Percentiles rank a stretch among this genome's conserved stretches.
phyloP scores from a whole-genome alignment of 805 yeast species.

The Metschnikowia baotianmanensis region DNA sequence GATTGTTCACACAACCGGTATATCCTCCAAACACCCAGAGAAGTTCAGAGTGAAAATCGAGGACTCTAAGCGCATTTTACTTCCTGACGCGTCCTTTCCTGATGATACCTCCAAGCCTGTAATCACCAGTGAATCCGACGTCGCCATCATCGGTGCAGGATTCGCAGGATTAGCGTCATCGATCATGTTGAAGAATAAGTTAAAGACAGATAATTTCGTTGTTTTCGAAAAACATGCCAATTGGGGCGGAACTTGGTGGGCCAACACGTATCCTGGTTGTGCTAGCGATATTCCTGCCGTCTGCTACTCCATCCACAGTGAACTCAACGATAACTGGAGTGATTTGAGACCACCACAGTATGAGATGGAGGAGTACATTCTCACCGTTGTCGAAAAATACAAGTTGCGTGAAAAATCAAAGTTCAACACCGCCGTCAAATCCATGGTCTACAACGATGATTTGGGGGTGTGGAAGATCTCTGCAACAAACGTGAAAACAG shows the following conservation, averaged over 20 bases:
- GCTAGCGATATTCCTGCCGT: slow-evolving; percentile 45
- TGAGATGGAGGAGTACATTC: slow-evolving; percentile 42
- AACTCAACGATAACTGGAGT: slow-evolving; percentile 37
- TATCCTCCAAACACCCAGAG: slow-evolving; percentile 33
- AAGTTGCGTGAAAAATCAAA: slow-evolving; percentile 22
- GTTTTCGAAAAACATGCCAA: slow-evolving; percentile 39
- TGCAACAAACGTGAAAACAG: slow-evolving; percentile 27
- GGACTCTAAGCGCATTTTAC: slow-evolving; percentile 28
- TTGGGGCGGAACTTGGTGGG: slow-evolving; percentile 47
- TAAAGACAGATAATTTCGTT: slow-evolving; percentile 29
- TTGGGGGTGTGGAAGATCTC: slow-evolving; percentile 28
- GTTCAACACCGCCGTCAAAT: slow-evolving; percentile 24
- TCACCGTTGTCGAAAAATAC: slow-evolving; percentile 30
- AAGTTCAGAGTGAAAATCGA: slow-evolving; percentile 29
- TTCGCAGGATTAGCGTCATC: slow-evolving; percentile 39
- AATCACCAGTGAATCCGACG: slow-evolving; percentile 25
- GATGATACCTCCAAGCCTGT: slow-evolving; percentile 18
- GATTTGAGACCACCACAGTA: slow-evolving; percentile 40
- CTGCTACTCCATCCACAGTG: slow-evolving; percentile 38
- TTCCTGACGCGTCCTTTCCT: slow-evolving; percentile 21
- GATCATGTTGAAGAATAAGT: slow-evolving; percentile 24
- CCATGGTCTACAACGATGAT: slow-evolving; percentile 24
- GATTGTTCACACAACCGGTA: slow-evolving; percentile 24
- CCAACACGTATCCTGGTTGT: slow-evolving; percentile 45
- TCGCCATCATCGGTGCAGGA: slow-evolving; percentile 42